Evolutionary conservation across 2,329 filamentous ascomycete genomes (phyloP), one percentile per base, ranked within the genome.

Genomic region (Xylariaceae sp.): DNA sequence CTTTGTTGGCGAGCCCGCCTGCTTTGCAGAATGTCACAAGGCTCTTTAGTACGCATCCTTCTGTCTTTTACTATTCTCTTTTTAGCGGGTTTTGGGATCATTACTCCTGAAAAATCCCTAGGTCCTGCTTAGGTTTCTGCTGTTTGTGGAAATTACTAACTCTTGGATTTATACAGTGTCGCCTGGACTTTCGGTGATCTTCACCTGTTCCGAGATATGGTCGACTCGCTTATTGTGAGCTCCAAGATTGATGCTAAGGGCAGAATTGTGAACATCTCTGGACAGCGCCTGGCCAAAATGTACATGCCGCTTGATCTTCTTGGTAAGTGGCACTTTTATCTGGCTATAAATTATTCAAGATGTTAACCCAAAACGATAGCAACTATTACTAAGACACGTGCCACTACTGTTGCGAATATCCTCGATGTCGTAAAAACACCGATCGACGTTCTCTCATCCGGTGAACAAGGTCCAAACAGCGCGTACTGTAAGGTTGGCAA

Each of bases 141-240:
- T 6, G 12, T 21, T 14, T 11, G 14, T 17, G 6, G 12, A 16
- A 41, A 14, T 9, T 14, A 37, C 57, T 60, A n/a, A 60, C 48
- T 40, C 19, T 2, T 9, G 40, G 23, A 9, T 3, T 29, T 33
- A 16, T 4, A 21, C 31, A 61, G 59, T 46, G 53, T 68, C 29
- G 65, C 67, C 12, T 71, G 67, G 65, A 59, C 55, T 3, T 58
- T 71, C 34, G 68, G 68, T 1, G 57, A 64, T 0, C 29, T 60
- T 12, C 53, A 63, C 14, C 41, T 69, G 1, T 67, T 66, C 43
- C 53, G 62, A 11, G 52, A 69, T 8, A 66, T 65, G 61, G 12
- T 63, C n/a, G 60, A 69, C 19, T 55, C 58, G 0, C 52, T 70
- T 12, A 64, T 66, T 17, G 39, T 65, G 23, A 68, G 53, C 49